These are phyloP conservation scores for Prunus davidiana DNA, from an alignment of 306 rosid genomes.

Conservation along the genomic window DNA sequence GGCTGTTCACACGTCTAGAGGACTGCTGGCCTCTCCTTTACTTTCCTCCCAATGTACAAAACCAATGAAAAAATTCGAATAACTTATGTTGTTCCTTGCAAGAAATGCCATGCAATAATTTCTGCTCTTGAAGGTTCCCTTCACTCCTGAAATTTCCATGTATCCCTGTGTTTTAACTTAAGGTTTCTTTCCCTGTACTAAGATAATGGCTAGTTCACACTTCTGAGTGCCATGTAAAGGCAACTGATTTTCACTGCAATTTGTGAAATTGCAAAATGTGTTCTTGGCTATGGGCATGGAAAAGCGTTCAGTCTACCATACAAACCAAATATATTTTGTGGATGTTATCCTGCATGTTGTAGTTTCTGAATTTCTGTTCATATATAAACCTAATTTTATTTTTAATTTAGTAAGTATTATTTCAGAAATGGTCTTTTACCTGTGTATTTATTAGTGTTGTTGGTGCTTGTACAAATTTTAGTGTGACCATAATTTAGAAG, in stretches of 20 bases:
- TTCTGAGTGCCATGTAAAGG: not conserved
- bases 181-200: not conserved
- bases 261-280: not conserved
- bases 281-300: not conserved
- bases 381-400: not conserved
- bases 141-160: not conserved
- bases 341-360: not conserved
- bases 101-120: not conserved
- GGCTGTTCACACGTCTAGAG: not conserved
- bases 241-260: not conserved
- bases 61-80: not conserved
- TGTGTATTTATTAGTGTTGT: not conserved
- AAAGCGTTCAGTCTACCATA: not conserved
- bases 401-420: not conserved
- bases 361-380: not conserved
- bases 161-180: not conserved
- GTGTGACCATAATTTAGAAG: not conserved
- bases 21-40: not conserved
- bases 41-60: constrained; percentile 1
- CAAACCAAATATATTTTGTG: not conserved
- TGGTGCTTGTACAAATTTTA: not conserved
- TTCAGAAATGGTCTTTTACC: not conserved
- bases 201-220: not conserved
- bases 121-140: not conserved
- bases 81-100: not conserved